Percentiles rank a stretch among this genome's conserved stretches.
Conservation (phyloP, 208 protist species). For the Phytomonas francai region DNA sequence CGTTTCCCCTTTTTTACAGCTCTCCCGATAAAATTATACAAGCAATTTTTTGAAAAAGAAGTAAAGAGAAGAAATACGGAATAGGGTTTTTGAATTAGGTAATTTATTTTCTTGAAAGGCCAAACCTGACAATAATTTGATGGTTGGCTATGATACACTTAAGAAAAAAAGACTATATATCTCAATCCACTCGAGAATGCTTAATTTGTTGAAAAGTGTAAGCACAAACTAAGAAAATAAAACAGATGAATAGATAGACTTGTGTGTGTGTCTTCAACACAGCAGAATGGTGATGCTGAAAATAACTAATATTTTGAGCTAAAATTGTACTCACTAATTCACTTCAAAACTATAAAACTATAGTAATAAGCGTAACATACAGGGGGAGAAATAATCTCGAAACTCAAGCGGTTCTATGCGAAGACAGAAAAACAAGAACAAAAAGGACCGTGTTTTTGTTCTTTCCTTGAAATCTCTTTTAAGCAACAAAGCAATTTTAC, state of each 20-base stretch:
- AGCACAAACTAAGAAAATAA: neutral
- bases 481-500: conserved; percentile 5
- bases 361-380: neutral
- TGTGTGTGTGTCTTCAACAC: neutral
- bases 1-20: neutral
- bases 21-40: neutral
- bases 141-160: neutral
- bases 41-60: neutral
- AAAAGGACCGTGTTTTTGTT: conserved; percentile 6
- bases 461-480: neutral
- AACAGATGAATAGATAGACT: neutral
- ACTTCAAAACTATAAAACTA: conserved; percentile 2
- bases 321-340: neutral
- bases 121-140: neutral
- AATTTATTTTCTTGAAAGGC: neutral
- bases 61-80: conserved; percentile 1
- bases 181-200: neutral
- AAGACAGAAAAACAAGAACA: neutral
- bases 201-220: neutral
- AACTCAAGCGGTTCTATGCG: conserved; percentile 6
- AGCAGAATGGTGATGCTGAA: conserved; percentile 1
- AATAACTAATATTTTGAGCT: neutral
- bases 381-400: conserved; percentile 9
- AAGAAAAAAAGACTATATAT: neutral
- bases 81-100: neutral